A percentile compares a stretch with the other conserved stretches of the same genome.
These are phyloP conservation scores for Rubia yunnanensis DNA, from an alignment of 257 asterid species.

Conservation along the genomic window DNA sequence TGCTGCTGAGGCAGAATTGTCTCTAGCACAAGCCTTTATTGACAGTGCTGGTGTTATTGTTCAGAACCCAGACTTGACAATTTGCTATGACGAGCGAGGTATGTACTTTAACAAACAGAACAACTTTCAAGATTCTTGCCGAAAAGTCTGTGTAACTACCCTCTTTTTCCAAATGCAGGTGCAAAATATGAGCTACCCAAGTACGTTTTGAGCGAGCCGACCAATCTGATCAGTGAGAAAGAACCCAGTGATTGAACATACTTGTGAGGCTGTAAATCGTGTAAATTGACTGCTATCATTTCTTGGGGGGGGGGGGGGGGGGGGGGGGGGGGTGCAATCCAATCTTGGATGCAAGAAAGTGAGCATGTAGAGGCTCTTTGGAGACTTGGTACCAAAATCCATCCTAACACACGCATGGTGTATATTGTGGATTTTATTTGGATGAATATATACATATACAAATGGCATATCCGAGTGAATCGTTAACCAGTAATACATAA, in stretches of 20 bases:
- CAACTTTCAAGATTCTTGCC: background rate
- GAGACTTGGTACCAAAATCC: background rate
- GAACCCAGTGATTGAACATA: background rate
- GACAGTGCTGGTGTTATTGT: slow-evolving; percentile 66
- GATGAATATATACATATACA: background rate
- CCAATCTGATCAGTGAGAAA: slow-evolving; percentile 42
- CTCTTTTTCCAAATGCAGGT: slow-evolving; percentile 35
- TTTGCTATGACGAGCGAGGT: slow-evolving; percentile 90
- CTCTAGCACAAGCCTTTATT: slow-evolving; percentile 50
- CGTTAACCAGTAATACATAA: too few relatives aligned
- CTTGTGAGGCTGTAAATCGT: slow-evolving; percentile 13
- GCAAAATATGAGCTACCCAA: slow-evolving; percentile 70
- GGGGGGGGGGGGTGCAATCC: too few relatives aligned
- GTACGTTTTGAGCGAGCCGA: slow-evolving; percentile 75
- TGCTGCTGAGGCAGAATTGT: slow-evolving; percentile 65
- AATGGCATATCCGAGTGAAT: slow-evolving; percentile 5
- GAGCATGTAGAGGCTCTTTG: slow-evolving; percentile 6
- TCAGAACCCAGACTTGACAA: slow-evolving; percentile 69
- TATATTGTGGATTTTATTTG: slow-evolving; percentile 11
- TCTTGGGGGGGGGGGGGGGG: background rate
- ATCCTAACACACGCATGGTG: background rate
- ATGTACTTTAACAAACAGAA: background rate
- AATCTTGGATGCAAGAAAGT: slow-evolving; percentile 3
- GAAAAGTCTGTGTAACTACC: background rate
- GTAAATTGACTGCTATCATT: slow-evolving; percentile 9